Evolutionary conservation across 257 asterid genomes (phyloP), one percentile per base, ranked within the genome.

Genomic region (Striga asiatica): DNA sequence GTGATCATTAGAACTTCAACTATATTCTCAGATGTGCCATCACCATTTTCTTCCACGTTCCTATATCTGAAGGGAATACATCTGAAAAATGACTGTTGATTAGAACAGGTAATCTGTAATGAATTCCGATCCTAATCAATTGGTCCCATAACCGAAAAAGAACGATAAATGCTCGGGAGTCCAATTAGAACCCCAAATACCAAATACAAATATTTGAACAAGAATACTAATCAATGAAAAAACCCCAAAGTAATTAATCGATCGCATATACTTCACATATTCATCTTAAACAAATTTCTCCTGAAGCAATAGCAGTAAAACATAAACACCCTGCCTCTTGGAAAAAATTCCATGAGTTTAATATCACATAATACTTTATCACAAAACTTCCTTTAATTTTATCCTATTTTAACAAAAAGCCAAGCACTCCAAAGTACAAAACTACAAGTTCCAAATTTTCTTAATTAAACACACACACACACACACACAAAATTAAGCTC

Each of bases 1-100:
- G 78, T 88, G 66, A 88, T 88, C 97, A 88, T 88, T 48, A 88
- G 66, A 23, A 88, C 97, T 69, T 84, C 92, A 46, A 84, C 70
- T 34, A 68, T 66, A 66, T 72, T 76, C 65, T 74, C 68, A 16
- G 79, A 51, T 18, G 60, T 18, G 50, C 64, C 83, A 60, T 67
- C 79, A 3, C 71, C 78, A 47, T 75, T 65, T 51, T 75, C 74
- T 56, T 76, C 78, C 29, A 42, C 60, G 43, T 67, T 48, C 62
- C 66, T 74, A 25, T 68, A 77, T 76, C 63, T 84, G 71, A 76
- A 84, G 6, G 97, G 97, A 52, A 88, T 80, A 61, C 97, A 88
- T 83, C 97, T 88, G 83, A 54, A 20, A 32, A 54, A 60, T 54
- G 16, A 3, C 21, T 6, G 4, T 19, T 19, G 37, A 52, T 81